These are phyloP conservation scores for Hylodesmum podocarpum DNA, from an alignment of 306 rosid species.

Conservation along the genomic window DNA sequence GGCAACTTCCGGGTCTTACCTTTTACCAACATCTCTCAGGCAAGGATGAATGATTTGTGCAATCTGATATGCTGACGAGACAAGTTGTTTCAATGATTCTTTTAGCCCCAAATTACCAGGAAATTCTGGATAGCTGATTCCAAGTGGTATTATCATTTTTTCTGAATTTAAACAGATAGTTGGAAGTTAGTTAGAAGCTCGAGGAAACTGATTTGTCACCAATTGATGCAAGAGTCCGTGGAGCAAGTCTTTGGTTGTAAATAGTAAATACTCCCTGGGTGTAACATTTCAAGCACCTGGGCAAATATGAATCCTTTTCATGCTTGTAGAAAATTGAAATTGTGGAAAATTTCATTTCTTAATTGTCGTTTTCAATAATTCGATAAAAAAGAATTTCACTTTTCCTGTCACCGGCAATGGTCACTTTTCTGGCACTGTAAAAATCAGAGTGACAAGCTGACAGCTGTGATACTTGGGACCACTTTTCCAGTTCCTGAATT, in stretches of 20 bases:
- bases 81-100: constrained; percentile 25
- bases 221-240: not conserved
- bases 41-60: constrained; percentile 80
- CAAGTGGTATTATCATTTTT: not conserved
- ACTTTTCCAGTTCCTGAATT: constrained; percentile 20
- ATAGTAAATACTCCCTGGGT: constrained; percentile 8
- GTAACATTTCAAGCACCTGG: constrained; percentile 20
- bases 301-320: constrained; percentile 36
- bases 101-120: constrained; percentile 9
- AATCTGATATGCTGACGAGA: constrained; percentile 55
- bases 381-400: not conserved
- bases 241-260: constrained; percentile 13
- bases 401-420: not conserved
- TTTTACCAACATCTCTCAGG: constrained; percentile 64
- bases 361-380: not conserved
- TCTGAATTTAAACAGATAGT: not conserved
- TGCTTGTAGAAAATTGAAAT: constrained; percentile 28
- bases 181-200: constrained; percentile 18
- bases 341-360: constrained; percentile 11
- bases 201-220: constrained; percentile 6
- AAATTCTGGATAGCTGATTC: constrained; percentile 19
- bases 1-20: constrained; percentile 83
- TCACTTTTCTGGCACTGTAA: constrained; percentile 6
- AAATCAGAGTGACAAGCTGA: constrained; percentile 23
- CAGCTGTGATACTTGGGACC: constrained; percentile 33